phyloP scores from a whole-genome alignment of 352 stramenopile species.

The Globisporangium paddicum region DNA sequence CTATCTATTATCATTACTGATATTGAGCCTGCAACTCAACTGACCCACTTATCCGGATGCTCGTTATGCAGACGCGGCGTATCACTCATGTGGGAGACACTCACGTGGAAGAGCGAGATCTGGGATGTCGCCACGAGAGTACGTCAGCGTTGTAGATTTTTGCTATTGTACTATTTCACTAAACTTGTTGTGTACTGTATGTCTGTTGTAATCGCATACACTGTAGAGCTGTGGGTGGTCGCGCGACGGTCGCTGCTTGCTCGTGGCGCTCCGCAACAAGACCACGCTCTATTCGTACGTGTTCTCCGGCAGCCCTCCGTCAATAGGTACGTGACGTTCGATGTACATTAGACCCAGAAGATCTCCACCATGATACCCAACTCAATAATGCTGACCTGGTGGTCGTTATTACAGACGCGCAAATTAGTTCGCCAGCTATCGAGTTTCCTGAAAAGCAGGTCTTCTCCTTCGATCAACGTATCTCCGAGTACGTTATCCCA shows the following conservation, averaged over 20 bases:
- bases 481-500: slow-evolving; percentile 33
- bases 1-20: too few relatives aligned
- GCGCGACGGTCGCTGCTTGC: slow-evolving; percentile 55
- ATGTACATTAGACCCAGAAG: too few relatives aligned
- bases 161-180: not conserved
- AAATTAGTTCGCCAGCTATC: slow-evolving; percentile 64
- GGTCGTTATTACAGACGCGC: slow-evolving; percentile 33
- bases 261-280: slow-evolving; percentile 58
- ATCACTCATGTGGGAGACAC: slow-evolving; percentile 75
- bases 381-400: not conserved
- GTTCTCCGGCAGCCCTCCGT: slow-evolving; percentile 49
- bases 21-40: too few relatives aligned
- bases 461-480: slow-evolving; percentile 55
- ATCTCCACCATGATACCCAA: too few relatives aligned
- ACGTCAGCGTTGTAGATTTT: slow-evolving; percentile 8
- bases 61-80: slow-evolving; percentile 30
- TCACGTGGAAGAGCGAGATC: slow-evolving; percentile 75
- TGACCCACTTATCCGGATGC: not conserved
- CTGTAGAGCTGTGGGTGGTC: slow-evolving; percentile 65
- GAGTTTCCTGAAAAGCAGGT: slow-evolving; percentile 65
- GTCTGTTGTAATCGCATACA: slow-evolving; percentile 13
- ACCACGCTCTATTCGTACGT: slow-evolving; percentile 66
- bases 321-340: slow-evolving; percentile 36
- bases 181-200: not conserved
- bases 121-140: slow-evolving; percentile 66